Conservation (phyloP, 169 alveolate genomes). For the Perkinsus olseni region DNA sequence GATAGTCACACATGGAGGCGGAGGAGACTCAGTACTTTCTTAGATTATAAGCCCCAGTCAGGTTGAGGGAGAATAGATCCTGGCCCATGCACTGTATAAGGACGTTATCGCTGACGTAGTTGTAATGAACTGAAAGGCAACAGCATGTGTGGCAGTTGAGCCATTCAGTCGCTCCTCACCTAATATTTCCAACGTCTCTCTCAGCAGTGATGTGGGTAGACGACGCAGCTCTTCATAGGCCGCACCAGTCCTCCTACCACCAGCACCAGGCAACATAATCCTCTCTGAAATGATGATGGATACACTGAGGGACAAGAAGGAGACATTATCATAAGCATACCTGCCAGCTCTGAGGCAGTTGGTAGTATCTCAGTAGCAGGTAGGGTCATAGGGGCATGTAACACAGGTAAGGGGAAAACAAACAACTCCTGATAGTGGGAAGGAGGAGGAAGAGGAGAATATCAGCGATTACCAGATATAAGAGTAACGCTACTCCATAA, state of each 20-base stretch:
- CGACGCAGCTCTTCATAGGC: neutral
- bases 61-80: neutral
- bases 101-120: neutral
- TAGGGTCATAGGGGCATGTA: neutral
- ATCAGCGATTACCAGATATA: no score
- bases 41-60: neutral
- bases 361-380: neutral
- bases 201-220: neutral
- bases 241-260: neutral
- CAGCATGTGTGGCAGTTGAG: neutral
- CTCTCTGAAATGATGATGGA: neutral
- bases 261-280: neutral
- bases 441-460: no score
- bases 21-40: neutral
- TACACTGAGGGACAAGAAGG: neutral
- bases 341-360: neutral
- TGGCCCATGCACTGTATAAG: neutral
- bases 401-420: no score
- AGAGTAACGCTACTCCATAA: no score
- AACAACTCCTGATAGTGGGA: no score
- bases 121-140: neutral
- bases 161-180: neutral
- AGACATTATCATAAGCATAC: neutral
- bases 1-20: neutral
- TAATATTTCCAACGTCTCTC: neutral